Conservation (phyloP, 352 stramenopile species). For the Blastocystis sp. region DNA sequence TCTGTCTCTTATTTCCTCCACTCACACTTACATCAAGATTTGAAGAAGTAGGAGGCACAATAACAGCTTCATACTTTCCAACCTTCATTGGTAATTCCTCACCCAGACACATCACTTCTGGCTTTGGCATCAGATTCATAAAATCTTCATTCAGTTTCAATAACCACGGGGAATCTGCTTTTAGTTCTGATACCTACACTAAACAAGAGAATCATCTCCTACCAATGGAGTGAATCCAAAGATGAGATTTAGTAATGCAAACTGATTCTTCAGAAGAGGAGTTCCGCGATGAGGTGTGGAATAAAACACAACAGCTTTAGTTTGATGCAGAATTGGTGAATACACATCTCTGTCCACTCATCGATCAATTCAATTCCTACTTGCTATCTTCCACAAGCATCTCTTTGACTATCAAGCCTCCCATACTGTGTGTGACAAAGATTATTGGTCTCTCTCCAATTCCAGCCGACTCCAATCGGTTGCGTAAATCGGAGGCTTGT, state of each 20-base stretch:
- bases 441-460: constrained; percentile 73
- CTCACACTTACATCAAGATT: constrained; percentile 75
- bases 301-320: constrained; percentile 75
- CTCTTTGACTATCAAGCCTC: constrained; percentile 75
- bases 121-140: constrained; percentile 68
- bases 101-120: constrained; percentile 71
- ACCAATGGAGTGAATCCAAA: constrained; percentile 46
- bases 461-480: constrained; percentile 70
- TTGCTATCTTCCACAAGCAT: constrained; percentile 70
- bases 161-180: constrained; percentile 73
- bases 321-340: constrained; percentile 69
- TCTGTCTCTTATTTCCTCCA: constrained; percentile 63
- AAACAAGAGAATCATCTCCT: neutral
- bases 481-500: constrained; percentile 71
- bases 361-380: neutral
- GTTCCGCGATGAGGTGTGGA: constrained; percentile 75
- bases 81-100: constrained; percentile 71
- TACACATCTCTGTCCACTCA: constrained; percentile 38
- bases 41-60: constrained; percentile 71
- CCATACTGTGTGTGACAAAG: constrained; percentile 78
- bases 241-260: constrained; percentile 71
- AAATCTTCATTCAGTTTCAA: constrained; percentile 77
- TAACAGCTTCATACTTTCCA: constrained; percentile 72
- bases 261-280: constrained; percentile 66
- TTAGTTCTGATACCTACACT: constrained; percentile 69